These are phyloP conservation scores for Nannochloropsis salina DNA, from an alignment of 108 stramenopile genomes.

Conservation along the genomic window DNA sequence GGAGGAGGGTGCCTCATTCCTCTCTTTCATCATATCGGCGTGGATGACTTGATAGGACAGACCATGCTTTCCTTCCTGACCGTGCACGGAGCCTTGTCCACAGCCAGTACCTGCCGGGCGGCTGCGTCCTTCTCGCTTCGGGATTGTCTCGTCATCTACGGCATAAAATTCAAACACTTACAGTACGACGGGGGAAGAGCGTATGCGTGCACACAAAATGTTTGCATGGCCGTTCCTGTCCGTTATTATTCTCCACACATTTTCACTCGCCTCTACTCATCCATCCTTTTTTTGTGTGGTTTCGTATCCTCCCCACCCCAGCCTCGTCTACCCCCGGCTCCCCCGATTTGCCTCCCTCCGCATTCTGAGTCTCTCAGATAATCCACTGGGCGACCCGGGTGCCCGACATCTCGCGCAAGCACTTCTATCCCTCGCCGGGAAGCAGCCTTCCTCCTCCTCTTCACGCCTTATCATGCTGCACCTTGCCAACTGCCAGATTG, in stretches of 20 bases:
- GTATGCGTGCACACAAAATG: too few relatives aligned
- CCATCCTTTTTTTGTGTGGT: neutral
- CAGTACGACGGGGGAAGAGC: neutral
- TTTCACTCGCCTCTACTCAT: neutral
- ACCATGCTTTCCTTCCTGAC: neutral
- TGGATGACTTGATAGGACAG: neutral
- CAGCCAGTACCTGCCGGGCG: neutral
- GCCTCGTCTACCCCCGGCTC: neutral
- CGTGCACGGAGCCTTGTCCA: neutral
- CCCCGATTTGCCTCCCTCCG: neutral
- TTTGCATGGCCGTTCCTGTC: too few relatives aligned
- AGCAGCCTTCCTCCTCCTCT: neutral
- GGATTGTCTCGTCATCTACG: neutral
- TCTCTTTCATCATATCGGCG: neutral
- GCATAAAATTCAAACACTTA: slow-evolving; percentile 3
- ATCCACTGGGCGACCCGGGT: neutral
- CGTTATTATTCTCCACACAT: too few relatives aligned
- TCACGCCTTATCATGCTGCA: neutral
- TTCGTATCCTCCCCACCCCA: neutral
- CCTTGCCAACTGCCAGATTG: neutral
- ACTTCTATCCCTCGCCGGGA: neutral
- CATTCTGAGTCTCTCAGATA: neutral
- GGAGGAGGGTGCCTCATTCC: neutral
- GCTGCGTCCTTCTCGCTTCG: neutral
- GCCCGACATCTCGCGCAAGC: neutral